Percentiles rank a stretch among this genome's conserved stretches.
Evolutionary conservation across 2,329 filamentous ascomycete species (phyloP).

Genomic region (Hypoxylon sp.): DNA sequence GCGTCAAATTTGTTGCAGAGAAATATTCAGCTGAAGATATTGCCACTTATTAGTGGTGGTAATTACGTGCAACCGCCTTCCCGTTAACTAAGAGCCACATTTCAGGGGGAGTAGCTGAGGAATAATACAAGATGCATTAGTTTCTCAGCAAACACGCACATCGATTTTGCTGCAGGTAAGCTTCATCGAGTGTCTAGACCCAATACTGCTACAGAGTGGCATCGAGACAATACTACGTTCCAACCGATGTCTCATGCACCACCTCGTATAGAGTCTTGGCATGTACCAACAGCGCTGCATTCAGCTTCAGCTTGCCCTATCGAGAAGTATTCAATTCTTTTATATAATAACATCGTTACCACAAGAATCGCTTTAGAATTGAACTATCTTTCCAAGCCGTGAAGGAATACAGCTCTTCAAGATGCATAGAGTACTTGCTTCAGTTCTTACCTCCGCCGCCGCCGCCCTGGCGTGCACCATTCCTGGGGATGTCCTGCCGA

Average conservation of each 20-base stretch:
- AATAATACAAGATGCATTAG: neutral
- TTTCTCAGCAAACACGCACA: neutral
- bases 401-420: neutral
- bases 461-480: conserved; percentile 50
- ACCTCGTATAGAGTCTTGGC: conserved; percentile 41
- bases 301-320: conserved; percentile 11
- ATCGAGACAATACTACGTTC: conserved; percentile 28
- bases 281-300: neutral
- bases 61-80: neutral
- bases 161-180: conserved; percentile 23
- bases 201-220: conserved; percentile 17
- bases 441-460: conserved; percentile 34
- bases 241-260: conserved; percentile 15
- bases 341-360: neutral
- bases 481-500: conserved; percentile 49
- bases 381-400: neutral
- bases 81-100: neutral
- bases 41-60: neutral
- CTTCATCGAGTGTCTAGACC: conserved; percentile 24
- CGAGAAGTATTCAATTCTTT: neutral
- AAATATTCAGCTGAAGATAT: neutral
- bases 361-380: neutral
- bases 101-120: conserved; percentile 1
- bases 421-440: conserved; percentile 17
- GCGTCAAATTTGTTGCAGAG: neutral